phyloP scores from a whole-genome alignment of 345 rosid genomes.

The Citrus inodora region DNA sequence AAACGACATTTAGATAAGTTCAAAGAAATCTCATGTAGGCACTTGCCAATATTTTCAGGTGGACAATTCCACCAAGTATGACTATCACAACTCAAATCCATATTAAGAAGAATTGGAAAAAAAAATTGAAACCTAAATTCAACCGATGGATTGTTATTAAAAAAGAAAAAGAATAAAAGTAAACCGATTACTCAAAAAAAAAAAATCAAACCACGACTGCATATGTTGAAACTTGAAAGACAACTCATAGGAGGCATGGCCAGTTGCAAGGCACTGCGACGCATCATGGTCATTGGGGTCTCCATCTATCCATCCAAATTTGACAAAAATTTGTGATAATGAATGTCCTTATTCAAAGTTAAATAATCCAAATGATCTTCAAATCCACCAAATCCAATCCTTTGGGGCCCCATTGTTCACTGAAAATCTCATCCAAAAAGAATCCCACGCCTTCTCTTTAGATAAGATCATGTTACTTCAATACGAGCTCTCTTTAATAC shows the following conservation, averaged over 20 bases:
- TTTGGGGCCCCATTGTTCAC: not conserved
- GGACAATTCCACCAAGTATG: too few species aligned
- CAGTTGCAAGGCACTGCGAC: not conserved
- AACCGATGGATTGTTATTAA: too few species aligned
- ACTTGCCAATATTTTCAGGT: too few species aligned
- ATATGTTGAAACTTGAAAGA: not conserved
- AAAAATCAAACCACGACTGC: too few species aligned
- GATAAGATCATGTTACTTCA: constrained; percentile 12
- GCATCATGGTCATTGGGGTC: not conserved
- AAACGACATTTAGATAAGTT: too few species aligned
- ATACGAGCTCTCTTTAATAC: not conserved
- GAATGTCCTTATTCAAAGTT: not conserved
- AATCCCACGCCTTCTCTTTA: constrained; percentile 12
- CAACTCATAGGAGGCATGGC: not conserved
- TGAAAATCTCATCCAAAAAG: constrained; percentile 19
- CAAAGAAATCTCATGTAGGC: too few species aligned
- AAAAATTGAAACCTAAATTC: too few species aligned
- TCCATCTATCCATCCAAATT: not conserved
- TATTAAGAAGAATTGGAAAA: too few species aligned
- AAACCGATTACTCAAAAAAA: too few species aligned
- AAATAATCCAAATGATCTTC: not conserved
- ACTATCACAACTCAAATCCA: too few species aligned
- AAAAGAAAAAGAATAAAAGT: too few species aligned
- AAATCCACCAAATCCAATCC: not conserved
- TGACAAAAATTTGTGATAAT: not conserved